Evolutionary conservation across 441 rosid species (phyloP), one percentile per base, ranked within the genome.

Genomic region (Viola pubescens): DNA sequence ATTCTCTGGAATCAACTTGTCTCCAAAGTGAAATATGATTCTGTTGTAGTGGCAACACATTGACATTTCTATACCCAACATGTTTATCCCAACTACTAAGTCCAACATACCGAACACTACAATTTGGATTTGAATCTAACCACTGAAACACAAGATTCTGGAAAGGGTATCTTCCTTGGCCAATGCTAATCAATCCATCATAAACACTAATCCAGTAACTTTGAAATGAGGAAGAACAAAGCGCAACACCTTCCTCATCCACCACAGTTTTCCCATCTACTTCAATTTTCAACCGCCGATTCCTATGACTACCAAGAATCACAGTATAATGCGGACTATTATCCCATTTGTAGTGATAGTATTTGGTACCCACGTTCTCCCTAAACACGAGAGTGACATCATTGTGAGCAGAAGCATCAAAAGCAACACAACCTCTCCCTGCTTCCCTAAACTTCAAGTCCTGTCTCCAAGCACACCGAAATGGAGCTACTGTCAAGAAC

Each of bases 41-140:
- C 50, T 78, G 85, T 0, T 88, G 87, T 62, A 94, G 77, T 7
- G 98, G 97, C 77, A 88, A 71, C 47, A 94, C 97, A 54, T 85
- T 85, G 72, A 91, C 94, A 64, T 94, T 94, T 65, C 99, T 85
- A 58, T 94, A 94, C 1, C 97, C 98, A 48, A 94, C 99, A 74
- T 94, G 99, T 71, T 78, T 88, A 64, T 94, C 97, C 99, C 99
- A 94, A 71, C 98, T 91, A 60, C 98, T 88, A 49, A 88, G 75
- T 16, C 99, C 98, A 50, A 94, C 88, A 72, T 91, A 91, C 76
- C 67, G 87, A n/a, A 91, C 91, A 64, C 59, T 85, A 61, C 86
- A 84, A 60, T 91, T 94, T 1, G 99, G 98, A 63, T 78, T 88
- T 0, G 91, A 69, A 81, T 88, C 96, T 38, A 84, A 78, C 99